A percentile compares a stretch with the other conserved stretches of the same genome.
Conservation (phyloP, 2,329 filamentous ascomycete species). For the Paecilomyces dactylethromorphus region DNA sequence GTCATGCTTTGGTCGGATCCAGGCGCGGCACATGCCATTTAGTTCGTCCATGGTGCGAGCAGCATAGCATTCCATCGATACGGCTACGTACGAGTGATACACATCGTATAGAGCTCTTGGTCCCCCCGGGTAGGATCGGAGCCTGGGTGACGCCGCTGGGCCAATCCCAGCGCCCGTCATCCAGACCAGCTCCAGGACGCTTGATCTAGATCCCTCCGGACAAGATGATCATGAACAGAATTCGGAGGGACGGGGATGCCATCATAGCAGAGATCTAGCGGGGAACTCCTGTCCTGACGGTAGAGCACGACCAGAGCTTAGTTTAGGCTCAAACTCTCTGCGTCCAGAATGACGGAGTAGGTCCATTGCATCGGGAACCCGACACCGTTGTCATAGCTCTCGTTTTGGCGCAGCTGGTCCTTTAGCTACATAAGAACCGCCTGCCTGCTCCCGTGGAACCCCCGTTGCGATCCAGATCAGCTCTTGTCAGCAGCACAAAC, state of each 20-base stretch:
- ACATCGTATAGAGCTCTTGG: not conserved
- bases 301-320: not conserved
- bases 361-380: not conserved
- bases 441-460: not conserved
- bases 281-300: not conserved
- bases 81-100: not conserved
- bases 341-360: not conserved
- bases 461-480: not conserved
- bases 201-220: not conserved
- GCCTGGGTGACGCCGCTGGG: not conserved
- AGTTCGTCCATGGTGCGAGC: not conserved
- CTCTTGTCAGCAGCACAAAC: not conserved
- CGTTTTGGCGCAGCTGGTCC: not conserved
- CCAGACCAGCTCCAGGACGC: not conserved
- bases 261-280: not conserved
- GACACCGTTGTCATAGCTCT: not conserved
- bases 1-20: not conserved
- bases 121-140: not conserved
- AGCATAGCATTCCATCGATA: not conserved
- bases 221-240: not conserved
- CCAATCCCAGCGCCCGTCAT: not conserved
- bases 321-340: not conserved
- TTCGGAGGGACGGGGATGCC: not conserved
- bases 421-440: not conserved
- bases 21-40: not conserved